These are phyloP conservation scores for Geranomyces variabilis DNA, from an alignment of 192 early-diverging fungal genomes.

Conservation along the genomic window DNA sequence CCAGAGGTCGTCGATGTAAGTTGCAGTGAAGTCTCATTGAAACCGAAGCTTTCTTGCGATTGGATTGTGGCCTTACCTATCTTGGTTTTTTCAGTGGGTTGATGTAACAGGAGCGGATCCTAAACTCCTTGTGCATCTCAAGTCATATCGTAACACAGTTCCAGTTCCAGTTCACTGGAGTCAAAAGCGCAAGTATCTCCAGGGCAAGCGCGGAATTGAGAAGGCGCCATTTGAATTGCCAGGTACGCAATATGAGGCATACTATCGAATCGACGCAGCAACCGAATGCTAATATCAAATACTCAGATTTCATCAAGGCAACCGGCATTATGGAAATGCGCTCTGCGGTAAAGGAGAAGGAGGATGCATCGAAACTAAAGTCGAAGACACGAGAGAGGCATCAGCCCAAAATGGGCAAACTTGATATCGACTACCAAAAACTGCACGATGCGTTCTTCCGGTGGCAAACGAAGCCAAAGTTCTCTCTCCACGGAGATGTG, in stretches of 20 bases:
- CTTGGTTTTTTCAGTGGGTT: conserved; percentile 61
- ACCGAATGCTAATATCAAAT: background rate
- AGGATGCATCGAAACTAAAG: conserved; percentile 79
- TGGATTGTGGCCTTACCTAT: background rate
- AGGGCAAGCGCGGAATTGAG: conserved; percentile 95
- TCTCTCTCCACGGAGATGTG: conserved; percentile 79
- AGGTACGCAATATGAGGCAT: conserved; percentile 40
- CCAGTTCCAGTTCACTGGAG: conserved; percentile 95
- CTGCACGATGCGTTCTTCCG: conserved; percentile 97
- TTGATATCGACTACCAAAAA: conserved; percentile 97
- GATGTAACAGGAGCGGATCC: conserved; percentile 93
- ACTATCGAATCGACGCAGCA: no score
- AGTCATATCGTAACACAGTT: conserved; percentile 89
- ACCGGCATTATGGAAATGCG: conserved; percentile 98
- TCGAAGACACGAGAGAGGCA: conserved; percentile 82
- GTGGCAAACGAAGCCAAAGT: conserved; percentile 83
- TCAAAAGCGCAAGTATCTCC: conserved; percentile 95
- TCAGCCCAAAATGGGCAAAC: conserved; percentile 94
- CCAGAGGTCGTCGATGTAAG: conserved; percentile 93
- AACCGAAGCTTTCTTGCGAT: background rate
- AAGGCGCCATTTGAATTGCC: conserved; percentile 94
- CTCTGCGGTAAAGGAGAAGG: conserved; percentile 83
- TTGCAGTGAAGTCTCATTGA: background rate
- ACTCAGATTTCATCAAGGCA: conserved; percentile 88
- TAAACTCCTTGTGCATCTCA: conserved; percentile 85